phyloP scores from a whole-genome alignment of 139 green algal genomes.

The Ettlia oleoabundans region DNA sequence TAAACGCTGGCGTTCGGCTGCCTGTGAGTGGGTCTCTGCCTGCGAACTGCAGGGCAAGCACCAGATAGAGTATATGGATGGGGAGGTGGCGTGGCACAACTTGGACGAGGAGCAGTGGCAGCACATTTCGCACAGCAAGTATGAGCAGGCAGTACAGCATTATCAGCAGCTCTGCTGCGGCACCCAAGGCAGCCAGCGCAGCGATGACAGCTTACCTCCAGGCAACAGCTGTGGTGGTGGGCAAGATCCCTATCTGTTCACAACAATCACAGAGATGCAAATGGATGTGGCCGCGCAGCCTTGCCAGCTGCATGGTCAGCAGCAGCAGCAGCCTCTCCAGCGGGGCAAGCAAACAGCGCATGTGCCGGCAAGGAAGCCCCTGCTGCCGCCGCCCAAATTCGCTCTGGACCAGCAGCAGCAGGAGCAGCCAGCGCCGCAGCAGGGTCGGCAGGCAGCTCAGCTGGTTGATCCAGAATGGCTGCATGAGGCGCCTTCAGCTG shows the following conservation, averaged over 20 bases:
- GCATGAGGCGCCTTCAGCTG: neutral
- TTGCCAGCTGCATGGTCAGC: neutral
- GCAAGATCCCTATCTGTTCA: no score
- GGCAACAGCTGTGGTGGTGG: no score
- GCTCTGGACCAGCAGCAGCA: neutral
- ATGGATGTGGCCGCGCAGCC: no score
- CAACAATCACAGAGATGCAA: no score
- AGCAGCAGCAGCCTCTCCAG: neutral
- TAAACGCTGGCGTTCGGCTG: neutral
- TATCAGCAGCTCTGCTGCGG: neutral
- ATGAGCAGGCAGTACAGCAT: neutral
- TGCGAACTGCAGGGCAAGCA: neutral
- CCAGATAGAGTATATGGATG: conserved; percentile 19
- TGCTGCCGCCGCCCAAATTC: neutral
- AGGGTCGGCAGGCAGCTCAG: neutral
- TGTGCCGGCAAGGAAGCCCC: neutral
- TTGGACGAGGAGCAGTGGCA: conserved; percentile 34
- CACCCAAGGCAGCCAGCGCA: no score
- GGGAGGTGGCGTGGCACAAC: neutral
- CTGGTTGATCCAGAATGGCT: neutral
- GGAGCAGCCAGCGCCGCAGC: neutral
- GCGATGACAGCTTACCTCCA: no score
- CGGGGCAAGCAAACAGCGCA: neutral
- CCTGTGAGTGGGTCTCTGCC: neutral
- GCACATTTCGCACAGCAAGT: neutral